phyloP scores from a whole-genome alignment of 306 rosid genomes.

The Lotus japonicus region DNA sequence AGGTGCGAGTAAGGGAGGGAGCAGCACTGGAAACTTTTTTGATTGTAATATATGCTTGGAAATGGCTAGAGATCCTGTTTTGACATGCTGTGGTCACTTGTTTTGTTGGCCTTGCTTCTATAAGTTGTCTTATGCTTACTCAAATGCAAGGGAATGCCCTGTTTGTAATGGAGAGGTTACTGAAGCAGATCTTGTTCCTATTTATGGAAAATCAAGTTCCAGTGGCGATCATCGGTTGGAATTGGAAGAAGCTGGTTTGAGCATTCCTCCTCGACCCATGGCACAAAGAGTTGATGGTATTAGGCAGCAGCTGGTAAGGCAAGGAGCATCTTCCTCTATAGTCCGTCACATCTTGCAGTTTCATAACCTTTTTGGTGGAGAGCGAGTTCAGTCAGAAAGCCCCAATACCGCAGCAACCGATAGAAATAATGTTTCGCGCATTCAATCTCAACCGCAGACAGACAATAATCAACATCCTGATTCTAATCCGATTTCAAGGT shows the following conservation, averaged over 20 bases:
- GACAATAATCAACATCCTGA: slow-evolving; percentile 21
- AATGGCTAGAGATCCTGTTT: slow-evolving; percentile 62
- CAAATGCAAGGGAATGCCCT: slow-evolving; percentile 66
- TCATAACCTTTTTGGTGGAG: slow-evolving; percentile 36
- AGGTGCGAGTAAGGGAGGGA: slow-evolving; percentile 15
- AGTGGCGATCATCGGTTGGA: slow-evolving; percentile 18
- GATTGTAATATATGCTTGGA: slow-evolving; percentile 70
- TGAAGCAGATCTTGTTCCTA: slow-evolving; percentile 53
- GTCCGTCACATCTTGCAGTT: slow-evolving; percentile 50
- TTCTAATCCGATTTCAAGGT: slow-evolving; percentile 41
- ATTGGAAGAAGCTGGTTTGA: slow-evolving; percentile 34
- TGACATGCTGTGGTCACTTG: slow-evolving; percentile 93
- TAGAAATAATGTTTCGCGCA: slow-evolving; percentile 21
- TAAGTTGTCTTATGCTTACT: slow-evolving; percentile 41
- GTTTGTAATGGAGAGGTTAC: slow-evolving; percentile 73
- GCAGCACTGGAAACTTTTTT: slow-evolving; percentile 36
- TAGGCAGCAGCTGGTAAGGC: slow-evolving; percentile 53
- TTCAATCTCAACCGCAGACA: slow-evolving; percentile 16
- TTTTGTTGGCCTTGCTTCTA: slow-evolving; percentile 92
- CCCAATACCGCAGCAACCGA: slow-evolving; percentile 17
- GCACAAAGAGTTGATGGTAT: slow-evolving; percentile 68
- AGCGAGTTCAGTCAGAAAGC: slow-evolving; percentile 28
- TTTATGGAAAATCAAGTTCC: slow-evolving; percentile 47
- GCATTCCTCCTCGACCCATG: slow-evolving; percentile 61
- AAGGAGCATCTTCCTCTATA: slow-evolving; percentile 39